Percentiles rank a stretch among this genome's conserved stretches.
Evolutionary conservation across 331 rosid genomes (phyloP).

Genomic region (Arachis monticola): DNA sequence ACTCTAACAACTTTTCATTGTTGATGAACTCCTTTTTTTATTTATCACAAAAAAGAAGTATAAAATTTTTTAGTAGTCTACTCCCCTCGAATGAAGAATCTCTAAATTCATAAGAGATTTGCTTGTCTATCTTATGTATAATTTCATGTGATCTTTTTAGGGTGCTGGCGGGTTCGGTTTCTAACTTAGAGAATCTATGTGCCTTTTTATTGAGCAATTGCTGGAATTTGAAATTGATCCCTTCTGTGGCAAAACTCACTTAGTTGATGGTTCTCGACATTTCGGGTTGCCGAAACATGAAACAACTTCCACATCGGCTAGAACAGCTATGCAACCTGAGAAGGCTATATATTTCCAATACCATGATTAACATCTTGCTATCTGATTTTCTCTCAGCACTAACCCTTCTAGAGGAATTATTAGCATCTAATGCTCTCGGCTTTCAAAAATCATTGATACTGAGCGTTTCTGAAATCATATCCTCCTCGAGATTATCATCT

Average conservation of each 20-base stretch:
- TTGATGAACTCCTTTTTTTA: too few relatives aligned
- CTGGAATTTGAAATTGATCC: too few relatives aligned
- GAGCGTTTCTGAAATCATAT: not conserved
- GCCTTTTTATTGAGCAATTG: too few relatives aligned
- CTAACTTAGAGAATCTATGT: too few relatives aligned
- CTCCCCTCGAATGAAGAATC: too few relatives aligned
- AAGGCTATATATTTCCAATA: conserved; percentile 32
- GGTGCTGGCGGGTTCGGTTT: not conserved
- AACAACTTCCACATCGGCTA: conserved; percentile 34
- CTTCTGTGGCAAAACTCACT: not conserved
- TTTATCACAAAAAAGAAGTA: too few relatives aligned
- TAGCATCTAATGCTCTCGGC: conserved; percentile 5
- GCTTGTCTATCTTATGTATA: too few relatives aligned
- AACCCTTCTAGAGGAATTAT: conserved; percentile 15
- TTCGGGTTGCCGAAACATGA: not conserved
- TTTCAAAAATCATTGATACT: not conserved
- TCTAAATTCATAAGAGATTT: not conserved
- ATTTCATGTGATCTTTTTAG: not conserved
- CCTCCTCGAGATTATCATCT: too few relatives aligned
- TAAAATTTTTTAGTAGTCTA: too few relatives aligned
- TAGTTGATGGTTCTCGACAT: conserved; percentile 30
- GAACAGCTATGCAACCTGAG: conserved; percentile 27
- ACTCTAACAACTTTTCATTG: too few relatives aligned
- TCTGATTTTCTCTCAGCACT: not conserved
- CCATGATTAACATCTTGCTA: not conserved